Evolutionary conservation across 176 grass and related monocot species (phyloP).

Genomic region (Oryza longistaminata): DNA sequence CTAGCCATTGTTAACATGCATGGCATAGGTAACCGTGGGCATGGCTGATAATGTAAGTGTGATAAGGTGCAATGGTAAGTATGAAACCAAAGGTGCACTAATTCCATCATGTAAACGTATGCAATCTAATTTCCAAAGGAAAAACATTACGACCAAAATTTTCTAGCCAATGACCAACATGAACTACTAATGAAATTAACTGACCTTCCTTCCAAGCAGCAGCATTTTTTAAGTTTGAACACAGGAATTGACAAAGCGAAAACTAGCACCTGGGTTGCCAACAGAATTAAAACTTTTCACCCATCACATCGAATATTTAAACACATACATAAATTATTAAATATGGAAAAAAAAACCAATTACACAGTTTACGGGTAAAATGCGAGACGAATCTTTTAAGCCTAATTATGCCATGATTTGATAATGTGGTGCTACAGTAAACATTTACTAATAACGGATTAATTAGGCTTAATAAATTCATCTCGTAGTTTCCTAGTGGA

Average conservation of each 20-base stretch:
- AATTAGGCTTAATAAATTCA: too few species aligned
- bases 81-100: not conserved
- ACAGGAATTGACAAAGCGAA: not conserved
- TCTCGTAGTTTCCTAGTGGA: too few species aligned
- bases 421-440: too few species aligned
- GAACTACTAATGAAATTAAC: not conserved
- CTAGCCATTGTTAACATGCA: not conserved
- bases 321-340: too few species aligned
- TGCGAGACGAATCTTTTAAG: too few species aligned
- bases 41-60: not conserved
- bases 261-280: not conserved
- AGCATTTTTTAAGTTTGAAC: not conserved
- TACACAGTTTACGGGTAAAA: too few species aligned
- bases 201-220: conserved; percentile 2
- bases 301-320: too few species aligned
- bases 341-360: too few species aligned
- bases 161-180: not conserved
- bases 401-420: too few species aligned
- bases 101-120: not conserved
- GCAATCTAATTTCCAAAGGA: not conserved
- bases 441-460: too few species aligned
- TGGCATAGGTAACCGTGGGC: not conserved
- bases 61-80: not conserved
- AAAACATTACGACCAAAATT: not conserved
- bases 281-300: too few species aligned